Evolutionary conservation across 495 filamentous ascomycete species (phyloP), one percentile per base, ranked within the genome.

Genomic region (Annulohypoxylon maeteangense): DNA sequence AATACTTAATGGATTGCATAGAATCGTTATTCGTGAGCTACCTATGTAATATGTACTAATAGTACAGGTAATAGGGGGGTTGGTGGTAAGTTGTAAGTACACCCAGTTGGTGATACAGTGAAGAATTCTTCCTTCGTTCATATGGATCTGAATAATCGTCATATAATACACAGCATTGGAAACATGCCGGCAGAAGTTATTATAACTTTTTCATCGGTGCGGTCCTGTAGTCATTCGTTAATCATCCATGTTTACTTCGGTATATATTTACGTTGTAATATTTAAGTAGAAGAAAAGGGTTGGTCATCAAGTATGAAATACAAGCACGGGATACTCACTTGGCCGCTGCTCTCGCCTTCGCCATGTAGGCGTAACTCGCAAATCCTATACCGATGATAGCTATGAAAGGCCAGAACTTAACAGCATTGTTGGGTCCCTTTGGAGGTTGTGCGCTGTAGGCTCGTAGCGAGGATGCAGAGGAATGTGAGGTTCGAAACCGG

Each of bases 351-450:
- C 62, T 76, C n/a, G 70, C 48, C 63, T 81, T 83, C 20, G 76
- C 77, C 40, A 87, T 66, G 10, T 82, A 66, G 22, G 84, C 79
- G 62, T 86, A 88, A 1, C 78, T 82, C 11, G 78, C 80, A 14
- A 82, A 81, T 8, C 83, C 83, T 0, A 82, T 61, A 0, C 76
- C 81, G 57, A 87, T 81, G 58, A 88, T 76, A 22, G 76, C 74
- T 10, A 85, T 5, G 42, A 88, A 86, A 14, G 83, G 83, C 83
- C 83, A 84, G 73, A 84, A 83, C 70, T 83, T 84, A 72, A 85
- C 71, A 29, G 74, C 50, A 64, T 76, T 72, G 31, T 76, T 78
- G 29, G 74, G 38, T 11, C 67, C 77, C 6, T 67, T 62, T 27
- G 72, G 71, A 8, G 78, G 79, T 25, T 67, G 70, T 22, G 74